These are phyloP conservation scores for Chaetomium fimeti DNA, from an alignment of 495 filamentous ascomycete species.

Conservation along the genomic window DNA sequence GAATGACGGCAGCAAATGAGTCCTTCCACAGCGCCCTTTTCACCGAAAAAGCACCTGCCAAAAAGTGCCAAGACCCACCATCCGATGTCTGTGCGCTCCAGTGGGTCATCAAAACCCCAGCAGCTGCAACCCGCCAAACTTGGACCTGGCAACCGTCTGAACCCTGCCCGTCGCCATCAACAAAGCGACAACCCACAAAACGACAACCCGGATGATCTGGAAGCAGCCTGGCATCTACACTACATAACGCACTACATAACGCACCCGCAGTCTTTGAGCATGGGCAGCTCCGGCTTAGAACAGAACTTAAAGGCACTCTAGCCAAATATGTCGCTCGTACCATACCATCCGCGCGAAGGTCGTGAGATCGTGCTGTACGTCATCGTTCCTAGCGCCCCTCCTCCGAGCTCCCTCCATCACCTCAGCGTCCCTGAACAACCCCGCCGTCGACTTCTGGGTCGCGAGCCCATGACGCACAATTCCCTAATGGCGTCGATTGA, in stretches of 20 bases:
- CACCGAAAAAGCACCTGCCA: too few species aligned
- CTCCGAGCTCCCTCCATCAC: not conserved
- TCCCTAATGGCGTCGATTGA: too few species aligned
- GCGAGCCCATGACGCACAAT: too few species aligned
- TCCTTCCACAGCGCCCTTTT: too few species aligned
- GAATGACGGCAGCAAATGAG: too few species aligned
- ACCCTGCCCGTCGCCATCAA: not conserved
- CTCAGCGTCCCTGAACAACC: not conserved
- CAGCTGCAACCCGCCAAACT: conserved; percentile 1
- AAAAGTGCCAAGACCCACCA: too few species aligned
- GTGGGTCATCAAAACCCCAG: not conserved
- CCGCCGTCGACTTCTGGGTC: not conserved
- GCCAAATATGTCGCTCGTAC: conserved; percentile 59
- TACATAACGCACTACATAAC: too few species aligned
- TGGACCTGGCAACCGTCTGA: not conserved
- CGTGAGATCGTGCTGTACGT: conserved; percentile 65
- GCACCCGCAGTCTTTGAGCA: not conserved
- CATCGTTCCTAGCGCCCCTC: conserved; percentile 9
- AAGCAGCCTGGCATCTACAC: too few species aligned
- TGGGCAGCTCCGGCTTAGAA: conserved; percentile 16
- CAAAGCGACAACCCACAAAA: not conserved
- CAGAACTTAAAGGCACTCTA: conserved; percentile 10
- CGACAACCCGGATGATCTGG: too few species aligned
- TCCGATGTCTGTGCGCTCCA: not conserved
- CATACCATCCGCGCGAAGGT: conserved; percentile 60